Percentiles rank a stretch among this genome's conserved stretches.
Conservation (phyloP, 164 flowering plant genomes). For the Vitis amurensis region DNA sequence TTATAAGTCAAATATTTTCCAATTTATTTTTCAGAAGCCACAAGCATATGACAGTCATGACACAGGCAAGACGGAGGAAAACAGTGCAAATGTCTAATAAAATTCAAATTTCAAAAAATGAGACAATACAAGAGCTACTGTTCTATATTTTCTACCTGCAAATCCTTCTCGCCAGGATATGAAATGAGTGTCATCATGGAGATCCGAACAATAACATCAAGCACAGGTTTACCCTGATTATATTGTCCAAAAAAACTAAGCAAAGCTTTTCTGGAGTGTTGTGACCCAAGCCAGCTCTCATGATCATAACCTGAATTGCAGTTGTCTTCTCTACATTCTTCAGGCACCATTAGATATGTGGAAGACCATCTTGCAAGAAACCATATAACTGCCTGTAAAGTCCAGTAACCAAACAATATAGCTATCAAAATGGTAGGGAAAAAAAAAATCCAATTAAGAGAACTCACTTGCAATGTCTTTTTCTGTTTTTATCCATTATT, state of each 20-base stretch:
- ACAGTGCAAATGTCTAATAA: too few species aligned
- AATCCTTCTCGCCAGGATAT: constrained; percentile 85
- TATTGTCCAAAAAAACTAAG: constrained; percentile 65
- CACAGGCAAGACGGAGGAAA: too few species aligned
- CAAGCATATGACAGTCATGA: too few species aligned
- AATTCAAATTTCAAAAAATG: too few species aligned
- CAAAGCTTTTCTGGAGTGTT: constrained; percentile 42
- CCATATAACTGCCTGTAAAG: constrained; percentile 80
- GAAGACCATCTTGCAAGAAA: constrained; percentile 95
- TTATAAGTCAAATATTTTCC: too few species aligned
- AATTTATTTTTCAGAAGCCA: too few species aligned
- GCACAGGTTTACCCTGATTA: constrained; percentile 68
- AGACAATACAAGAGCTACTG: too few species aligned
- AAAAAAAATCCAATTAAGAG: neutral
- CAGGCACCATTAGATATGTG: constrained; percentile 75
- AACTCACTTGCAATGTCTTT: neutral
- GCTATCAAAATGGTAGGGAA: too few species aligned
- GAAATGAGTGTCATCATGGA: constrained; percentile 60
- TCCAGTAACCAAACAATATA: neutral
- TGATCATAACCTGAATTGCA: constrained; percentile 16
- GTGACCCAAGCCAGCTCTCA: constrained; percentile 25
- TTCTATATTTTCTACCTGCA: constrained; percentile 62
- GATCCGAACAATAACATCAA: constrained; percentile 73
- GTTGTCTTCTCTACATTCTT: constrained; percentile 31
- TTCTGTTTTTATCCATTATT: too few species aligned